These are phyloP conservation scores for Potentilla sterilis DNA, from an alignment of 306 rosid genomes.

Conservation along the genomic window DNA sequence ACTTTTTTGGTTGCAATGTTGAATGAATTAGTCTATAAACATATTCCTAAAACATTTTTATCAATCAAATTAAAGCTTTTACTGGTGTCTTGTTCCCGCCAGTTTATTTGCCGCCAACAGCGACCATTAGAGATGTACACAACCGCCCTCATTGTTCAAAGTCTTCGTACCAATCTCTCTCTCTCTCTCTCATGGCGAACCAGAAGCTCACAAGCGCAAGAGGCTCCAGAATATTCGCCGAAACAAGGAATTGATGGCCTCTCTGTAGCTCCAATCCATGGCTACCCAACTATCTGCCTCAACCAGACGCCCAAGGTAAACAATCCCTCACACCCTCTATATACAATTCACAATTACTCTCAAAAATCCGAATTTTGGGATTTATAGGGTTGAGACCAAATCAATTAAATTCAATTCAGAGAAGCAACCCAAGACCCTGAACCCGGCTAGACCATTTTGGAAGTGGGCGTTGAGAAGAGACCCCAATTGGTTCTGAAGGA, in stretches of 20 bases:
- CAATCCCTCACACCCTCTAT: too few species aligned
- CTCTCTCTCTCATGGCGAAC: constrained; percentile 51
- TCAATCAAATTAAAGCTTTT: too few species aligned
- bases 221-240: constrained; percentile 90
- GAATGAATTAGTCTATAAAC: too few species aligned
- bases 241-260: constrained; percentile 77
- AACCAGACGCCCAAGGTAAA: constrained; percentile 66
- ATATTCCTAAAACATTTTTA: too few species aligned
- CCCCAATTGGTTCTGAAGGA: constrained; percentile 47
- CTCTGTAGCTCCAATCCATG: constrained; percentile 66
- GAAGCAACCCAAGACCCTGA: constrained; percentile 50
- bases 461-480: constrained; percentile 30
- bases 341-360: neutral
- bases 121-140: too few species aligned
- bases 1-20: too few species aligned
- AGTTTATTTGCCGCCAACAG: neutral
- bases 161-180: constrained; percentile 6
- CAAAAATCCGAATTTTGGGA: neutral
- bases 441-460: constrained; percentile 47
- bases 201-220: constrained; percentile 54
- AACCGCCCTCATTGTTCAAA: neutral
- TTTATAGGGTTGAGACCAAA: constrained; percentile 48
- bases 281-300: constrained; percentile 54
- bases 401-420: constrained; percentile 38
- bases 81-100: neutral